Conservation (phyloP, 345 rosid species). For the Eucalyptus brandiana region DNA sequence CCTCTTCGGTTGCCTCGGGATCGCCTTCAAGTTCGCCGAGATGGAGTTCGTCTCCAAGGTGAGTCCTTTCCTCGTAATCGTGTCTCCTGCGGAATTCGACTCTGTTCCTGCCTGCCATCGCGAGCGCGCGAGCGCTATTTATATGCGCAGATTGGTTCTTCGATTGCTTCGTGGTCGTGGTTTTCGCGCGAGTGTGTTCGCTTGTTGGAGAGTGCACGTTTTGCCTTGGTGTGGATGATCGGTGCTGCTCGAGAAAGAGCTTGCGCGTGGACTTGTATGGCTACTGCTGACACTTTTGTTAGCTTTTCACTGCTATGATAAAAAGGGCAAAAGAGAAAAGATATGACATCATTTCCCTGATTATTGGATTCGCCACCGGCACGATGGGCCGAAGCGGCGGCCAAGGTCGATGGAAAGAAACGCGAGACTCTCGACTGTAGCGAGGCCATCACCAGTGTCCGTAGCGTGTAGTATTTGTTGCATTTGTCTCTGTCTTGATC, state of each 20-base stretch:
- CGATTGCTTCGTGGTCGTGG: background rate
- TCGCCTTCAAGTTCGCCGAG: conserved; percentile 8
- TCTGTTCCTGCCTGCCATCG: background rate
- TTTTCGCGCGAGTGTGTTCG: background rate
- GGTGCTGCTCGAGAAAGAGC: background rate
- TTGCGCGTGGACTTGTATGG: background rate
- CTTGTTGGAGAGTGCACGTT: background rate
- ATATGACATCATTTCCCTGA: background rate
- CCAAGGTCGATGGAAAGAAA: background rate
- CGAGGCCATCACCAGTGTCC: background rate
- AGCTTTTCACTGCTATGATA: background rate
- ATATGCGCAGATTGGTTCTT: background rate
- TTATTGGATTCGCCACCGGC: background rate
- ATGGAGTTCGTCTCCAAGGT: conserved; percentile 3
- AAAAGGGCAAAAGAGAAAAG: background rate
- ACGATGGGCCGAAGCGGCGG: background rate
- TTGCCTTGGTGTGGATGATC: background rate
- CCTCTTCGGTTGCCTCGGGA: conserved; percentile 6
- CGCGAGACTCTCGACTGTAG: background rate
- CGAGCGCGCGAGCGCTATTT: background rate
- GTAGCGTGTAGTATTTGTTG: background rate
- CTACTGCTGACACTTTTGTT: background rate
- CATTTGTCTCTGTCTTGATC: background rate
- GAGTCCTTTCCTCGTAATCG: conserved; percentile 15
- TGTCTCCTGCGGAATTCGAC: background rate